Evolutionary conservation across 768 basidiomycete genomes (phyloP).

Genomic region (Termitomyces sp.): DNA sequence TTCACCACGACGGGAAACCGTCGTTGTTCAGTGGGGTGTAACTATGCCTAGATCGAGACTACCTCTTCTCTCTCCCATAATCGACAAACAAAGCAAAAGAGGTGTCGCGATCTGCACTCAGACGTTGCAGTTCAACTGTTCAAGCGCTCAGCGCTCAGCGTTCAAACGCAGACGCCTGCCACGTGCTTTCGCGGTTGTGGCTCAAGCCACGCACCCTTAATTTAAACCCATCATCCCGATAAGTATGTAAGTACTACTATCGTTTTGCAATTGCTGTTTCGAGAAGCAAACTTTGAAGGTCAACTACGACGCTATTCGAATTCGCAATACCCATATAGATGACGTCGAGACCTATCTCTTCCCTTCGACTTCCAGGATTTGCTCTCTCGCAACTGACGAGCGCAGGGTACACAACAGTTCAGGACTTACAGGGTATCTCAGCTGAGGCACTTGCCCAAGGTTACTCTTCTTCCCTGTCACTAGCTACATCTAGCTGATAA

Average conservation of each 20-base stretch:
- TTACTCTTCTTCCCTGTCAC: slow-evolving; percentile 16
- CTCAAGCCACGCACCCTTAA: too few species aligned
- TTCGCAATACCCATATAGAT: neutral
- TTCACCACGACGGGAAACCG: too few species aligned
- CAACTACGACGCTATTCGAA: neutral
- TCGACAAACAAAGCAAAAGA: too few species aligned
- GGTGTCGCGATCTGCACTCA: too few species aligned
- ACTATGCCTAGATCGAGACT: too few species aligned
- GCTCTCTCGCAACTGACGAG: slow-evolving; percentile 43
- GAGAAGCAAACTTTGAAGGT: neutral
- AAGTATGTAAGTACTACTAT: too few species aligned
- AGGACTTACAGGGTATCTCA: slow-evolving; percentile 44
- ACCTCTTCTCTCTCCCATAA: too few species aligned
- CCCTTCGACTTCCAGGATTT: slow-evolving; percentile 42
- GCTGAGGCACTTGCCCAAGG: slow-evolving; percentile 51
- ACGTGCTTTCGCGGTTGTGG: too few species aligned
- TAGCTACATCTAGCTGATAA: neutral
- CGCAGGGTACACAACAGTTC: slow-evolving; percentile 56
- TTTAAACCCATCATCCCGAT: neutral
- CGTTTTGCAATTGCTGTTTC: neutral
- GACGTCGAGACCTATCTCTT: slow-evolving; percentile 39
- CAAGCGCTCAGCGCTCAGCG: too few species aligned
- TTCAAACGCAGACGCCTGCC: too few species aligned
- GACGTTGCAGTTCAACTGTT: too few species aligned
- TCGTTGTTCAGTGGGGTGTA: too few species aligned